Evolutionary conservation across 2,329 filamentous ascomycete species (phyloP).

Genomic region (Colletotrichum magnum): DNA sequence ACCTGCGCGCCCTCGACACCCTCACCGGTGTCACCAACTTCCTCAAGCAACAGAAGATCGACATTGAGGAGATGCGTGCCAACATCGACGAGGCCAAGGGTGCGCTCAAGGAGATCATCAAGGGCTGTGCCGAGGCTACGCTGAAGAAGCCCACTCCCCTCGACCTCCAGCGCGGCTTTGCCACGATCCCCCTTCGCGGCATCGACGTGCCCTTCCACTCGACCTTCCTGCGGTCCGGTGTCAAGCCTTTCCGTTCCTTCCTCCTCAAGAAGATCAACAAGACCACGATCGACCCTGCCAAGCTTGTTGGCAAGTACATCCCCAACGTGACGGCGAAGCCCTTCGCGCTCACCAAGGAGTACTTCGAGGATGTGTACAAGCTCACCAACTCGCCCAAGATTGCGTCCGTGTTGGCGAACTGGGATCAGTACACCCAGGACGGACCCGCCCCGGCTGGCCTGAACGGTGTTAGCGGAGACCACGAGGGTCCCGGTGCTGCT

Average conservation of each 20-base stretch:
- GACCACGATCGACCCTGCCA: conserved; percentile 96
- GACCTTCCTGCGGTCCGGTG: conserved; percentile 96
- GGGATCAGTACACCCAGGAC: conserved; percentile 78
- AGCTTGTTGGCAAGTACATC: conserved; percentile 98
- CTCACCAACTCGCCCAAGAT: conserved; percentile 89
- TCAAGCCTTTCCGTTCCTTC: conserved; percentile 99
- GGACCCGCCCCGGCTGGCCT: conserved; percentile 56
- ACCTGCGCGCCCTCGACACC: conserved; percentile 79
- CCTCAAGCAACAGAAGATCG: conserved; percentile 96
- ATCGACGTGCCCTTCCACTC: conserved; percentile 99
- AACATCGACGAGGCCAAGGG: conserved; percentile 92
- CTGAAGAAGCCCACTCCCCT: conserved; percentile 89
- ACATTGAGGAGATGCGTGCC: conserved; percentile 93
- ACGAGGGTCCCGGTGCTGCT: conserved; percentile 59
- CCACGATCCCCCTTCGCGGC: conserved; percentile 95
- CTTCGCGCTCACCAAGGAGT: conserved; percentile 96
- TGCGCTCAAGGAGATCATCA: conserved; percentile 92
- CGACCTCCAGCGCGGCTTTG: conserved; percentile 93
- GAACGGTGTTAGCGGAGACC: conserved; percentile 50
- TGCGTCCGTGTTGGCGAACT: conserved; percentile 86
- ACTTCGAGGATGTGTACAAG: conserved; percentile 98
- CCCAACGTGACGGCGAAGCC: conserved; percentile 97
- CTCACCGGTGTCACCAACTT: conserved; percentile 90
- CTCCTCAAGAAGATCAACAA: conserved; percentile 99
- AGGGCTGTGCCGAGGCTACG: conserved; percentile 87